Base-by-base conservation (phyloP, 306 rosid genomes). In the Trifolium fragiferum region DNA sequence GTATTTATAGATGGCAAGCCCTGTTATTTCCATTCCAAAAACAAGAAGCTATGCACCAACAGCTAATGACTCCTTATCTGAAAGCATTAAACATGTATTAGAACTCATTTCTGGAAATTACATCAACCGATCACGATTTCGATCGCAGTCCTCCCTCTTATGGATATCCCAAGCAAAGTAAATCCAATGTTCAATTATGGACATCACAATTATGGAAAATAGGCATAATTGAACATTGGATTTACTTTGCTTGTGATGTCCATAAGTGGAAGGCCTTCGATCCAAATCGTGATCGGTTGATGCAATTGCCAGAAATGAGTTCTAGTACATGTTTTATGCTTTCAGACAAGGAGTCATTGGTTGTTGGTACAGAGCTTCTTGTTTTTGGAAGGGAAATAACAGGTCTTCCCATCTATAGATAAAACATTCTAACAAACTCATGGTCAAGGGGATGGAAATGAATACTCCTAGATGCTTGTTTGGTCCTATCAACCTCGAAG, bases 121-220 rank as follows among this genome's bases (percentile, higher is more conserved):
- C 90, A 92, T 86, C 92, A 91, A 90, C n/a, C 80, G 86, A 6
- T 53, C 27, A 1, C 71, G 44, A 61, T 41, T 74, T 10, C 96
- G 96, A 89, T 90, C 92, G 66, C 79, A 90, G 30, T 89, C 96
- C 37, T 83, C 86, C 98, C 98, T 90, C 43, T 86, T 82, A 43
- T 67, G 76, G 67, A 82, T 74, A 25, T 60, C 57, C 68, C 91
- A 89, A n/a, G 98, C 89, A 72, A 92, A 89, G 82, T 90, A 92
- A 75, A 86, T 75, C 98, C 98, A 92, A 70, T 88, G 84, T 68
- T 90, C 98, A 2, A 78, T 59, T 11, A 90, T n/a, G n/a, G n/a
- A n/a, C n/a, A n/a, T n/a, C n/a, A n/a, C n/a, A n/a, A n/a, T n/a
- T n/a, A 83, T 64, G 80, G 51, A 66, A 75, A 59, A 72, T 82